A percentile compares a stretch with the other conserved stretches of the same genome.
phyloP scores from a whole-genome alignment of 306 rosid genomes.

The Morella rubra region DNA sequence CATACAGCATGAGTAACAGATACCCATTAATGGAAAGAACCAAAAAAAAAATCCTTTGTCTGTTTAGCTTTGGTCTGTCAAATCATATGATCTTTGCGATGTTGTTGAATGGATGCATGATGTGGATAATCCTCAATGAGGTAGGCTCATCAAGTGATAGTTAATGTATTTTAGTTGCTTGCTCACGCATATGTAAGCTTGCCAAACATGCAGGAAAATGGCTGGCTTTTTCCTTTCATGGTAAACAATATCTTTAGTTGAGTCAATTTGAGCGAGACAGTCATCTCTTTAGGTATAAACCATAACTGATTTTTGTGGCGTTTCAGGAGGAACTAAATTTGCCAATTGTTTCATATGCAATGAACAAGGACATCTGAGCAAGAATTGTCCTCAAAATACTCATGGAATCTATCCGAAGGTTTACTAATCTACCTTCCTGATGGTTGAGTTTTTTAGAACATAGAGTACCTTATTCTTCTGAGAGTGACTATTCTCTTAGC shows the following conservation, averaged over 20 bases:
- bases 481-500: background rate
- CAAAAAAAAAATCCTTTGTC: background rate
- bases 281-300: slow-evolving; percentile 9
- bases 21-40: background rate
- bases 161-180: background rate
- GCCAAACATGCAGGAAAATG: background rate
- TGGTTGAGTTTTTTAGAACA: background rate
- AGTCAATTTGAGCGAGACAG: background rate
- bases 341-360: slow-evolving; percentile 90
- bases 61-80: background rate
- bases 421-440: slow-evolving; percentile 2
- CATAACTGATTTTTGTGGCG: slow-evolving; percentile 24
- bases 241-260: background rate
- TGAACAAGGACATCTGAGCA: slow-evolving; percentile 84
- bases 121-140: background rate
- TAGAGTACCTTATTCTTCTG: background rate
- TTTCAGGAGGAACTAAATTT: slow-evolving; percentile 85
- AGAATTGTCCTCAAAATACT: slow-evolving; percentile 79
- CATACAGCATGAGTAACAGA: background rate
- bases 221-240: background rate
- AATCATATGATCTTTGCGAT: background rate
- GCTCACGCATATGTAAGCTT: background rate
- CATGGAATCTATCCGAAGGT: slow-evolving; percentile 97
- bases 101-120: background rate
- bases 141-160: background rate